A percentile compares a stretch with the other conserved stretches of the same genome.
Conservation (phyloP, 1,284 basidiomycete species). For the Ustilago loliicola region DNA sequence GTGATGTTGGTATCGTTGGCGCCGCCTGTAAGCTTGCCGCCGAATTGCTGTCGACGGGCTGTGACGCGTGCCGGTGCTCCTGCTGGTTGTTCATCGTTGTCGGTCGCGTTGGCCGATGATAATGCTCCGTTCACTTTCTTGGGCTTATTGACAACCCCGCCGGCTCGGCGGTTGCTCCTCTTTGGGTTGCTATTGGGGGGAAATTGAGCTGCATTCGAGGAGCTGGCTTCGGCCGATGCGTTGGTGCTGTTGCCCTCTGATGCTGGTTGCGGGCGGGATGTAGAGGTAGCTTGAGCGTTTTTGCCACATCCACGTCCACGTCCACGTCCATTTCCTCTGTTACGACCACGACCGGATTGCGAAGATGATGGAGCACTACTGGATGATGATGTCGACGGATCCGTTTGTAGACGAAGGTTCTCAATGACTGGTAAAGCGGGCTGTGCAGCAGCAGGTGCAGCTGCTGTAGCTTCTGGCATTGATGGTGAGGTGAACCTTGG, state of each 20-base stretch:
- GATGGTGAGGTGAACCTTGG: not conserved
- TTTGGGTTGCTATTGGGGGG: conserved; percentile 6
- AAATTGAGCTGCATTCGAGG: not conserved
- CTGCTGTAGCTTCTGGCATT: conserved; percentile 29
- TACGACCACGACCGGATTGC: conserved; percentile 21
- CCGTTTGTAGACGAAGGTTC: conserved; percentile 13
- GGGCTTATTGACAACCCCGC: conserved; percentile 19
- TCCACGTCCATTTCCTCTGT: conserved; percentile 17
- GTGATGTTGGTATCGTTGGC: conserved; percentile 4
- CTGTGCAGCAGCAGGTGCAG: conserved; percentile 18
- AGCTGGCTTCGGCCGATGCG: not conserved
- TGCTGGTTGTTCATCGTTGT: not conserved
- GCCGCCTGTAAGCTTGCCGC: conserved; percentile 49
- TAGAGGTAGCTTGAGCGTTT: conserved; percentile 9
- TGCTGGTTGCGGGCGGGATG: not conserved
- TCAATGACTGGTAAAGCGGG: conserved; percentile 17
- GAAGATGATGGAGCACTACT: conserved; percentile 16
- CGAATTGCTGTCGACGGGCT: conserved; percentile 52
- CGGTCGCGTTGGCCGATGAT: not conserved
- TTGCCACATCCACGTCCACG: conserved; percentile 28
- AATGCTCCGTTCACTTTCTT: conserved; percentile 11
- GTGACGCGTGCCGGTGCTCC: conserved; percentile 22
- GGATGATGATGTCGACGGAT: conserved; percentile 24
- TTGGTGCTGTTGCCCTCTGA: not conserved
- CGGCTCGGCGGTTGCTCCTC: conserved; percentile 8